Evolutionary conservation across 768 basidiomycete species (phyloP), one percentile per base, ranked within the genome.

Genomic region (Tephrocybe sp.): DNA sequence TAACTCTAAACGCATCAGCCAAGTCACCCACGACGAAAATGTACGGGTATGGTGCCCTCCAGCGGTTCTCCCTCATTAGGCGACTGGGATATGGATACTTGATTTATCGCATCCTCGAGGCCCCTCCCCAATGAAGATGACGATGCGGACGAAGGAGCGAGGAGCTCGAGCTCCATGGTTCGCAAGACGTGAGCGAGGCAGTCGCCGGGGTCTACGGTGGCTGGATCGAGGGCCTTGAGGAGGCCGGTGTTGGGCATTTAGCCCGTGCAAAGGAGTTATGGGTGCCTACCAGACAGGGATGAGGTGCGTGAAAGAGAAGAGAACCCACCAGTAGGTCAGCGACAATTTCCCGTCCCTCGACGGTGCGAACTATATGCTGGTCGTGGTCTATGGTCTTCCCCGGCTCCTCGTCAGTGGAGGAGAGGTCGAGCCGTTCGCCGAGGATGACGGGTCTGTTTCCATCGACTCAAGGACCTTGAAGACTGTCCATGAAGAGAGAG

Each of bases 251-350:
- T 84, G 15, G 82, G 82, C 6, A 57, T 64, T 61, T 85, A 83
- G 7, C 84, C 84, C 0, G 82, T 84, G 55, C 83, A 84, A 1
- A 83, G 65, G 9, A 84, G 73, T 80, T 82, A 32, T n/a, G 44
- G 2, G 32, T 6, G n/a, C 19, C 28, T 3, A 28, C 28, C 2
- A 16, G n/a, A 1, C 15, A 13, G n/a, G n/a, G n/a, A n/a, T n/a
- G n/a, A n/a, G n/a, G n/a, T n/a, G n/a, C n/a, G n/a, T n/a, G n/a
- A n/a, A n/a, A 8, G 6, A 5, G 42, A 36, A 18, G 16, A 9
- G 1, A 18, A 47, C 76, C 21, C 52, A 83, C 82, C 18, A 84
- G 59, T 3, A 83, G 64, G 55, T 84, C 79, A 0, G 78, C 81
- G 15, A 65, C 64, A 21, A 86, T 72, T 46, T 76, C 72, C 25